These are phyloP conservation scores for Fusarium sp. DNA, from an alignment of 2,329 filamentous ascomycete genomes.

Conservation along the genomic window DNA sequence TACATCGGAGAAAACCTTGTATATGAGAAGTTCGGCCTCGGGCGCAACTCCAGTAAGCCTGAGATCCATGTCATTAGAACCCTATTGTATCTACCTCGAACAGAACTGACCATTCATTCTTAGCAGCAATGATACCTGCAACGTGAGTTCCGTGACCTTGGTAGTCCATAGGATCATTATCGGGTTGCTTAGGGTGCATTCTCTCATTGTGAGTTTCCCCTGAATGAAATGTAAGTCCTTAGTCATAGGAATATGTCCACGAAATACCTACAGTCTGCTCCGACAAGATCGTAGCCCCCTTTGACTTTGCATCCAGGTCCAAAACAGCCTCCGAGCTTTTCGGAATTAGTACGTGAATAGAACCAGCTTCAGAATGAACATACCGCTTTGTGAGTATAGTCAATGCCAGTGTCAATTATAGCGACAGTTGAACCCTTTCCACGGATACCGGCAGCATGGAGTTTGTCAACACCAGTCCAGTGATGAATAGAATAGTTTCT, in stretches of 20 bases:
- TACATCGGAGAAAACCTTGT: conserved; percentile 55
- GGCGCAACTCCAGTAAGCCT: conserved; percentile 58
- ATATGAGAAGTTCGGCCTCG: conserved; percentile 55
- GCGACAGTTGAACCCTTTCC: conserved; percentile 52
- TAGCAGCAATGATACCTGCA: conserved; percentile 59
- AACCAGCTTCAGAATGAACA: background rate
- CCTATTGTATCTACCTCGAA: background rate
- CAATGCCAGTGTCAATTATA: conserved; percentile 52
- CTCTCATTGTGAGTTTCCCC: conserved; percentile 46
- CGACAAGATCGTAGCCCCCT: conserved; percentile 52
- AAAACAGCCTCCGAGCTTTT: conserved; percentile 52
- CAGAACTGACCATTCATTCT: conserved; percentile 47
- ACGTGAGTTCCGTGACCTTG: conserved; percentile 53
- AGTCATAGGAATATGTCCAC: background rate
- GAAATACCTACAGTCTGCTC: conserved; percentile 44
- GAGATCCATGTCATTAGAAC: background rate
- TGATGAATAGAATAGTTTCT: conserved; percentile 50
- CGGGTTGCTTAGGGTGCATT: conserved; percentile 45
- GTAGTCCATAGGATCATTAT: conserved; percentile 49
- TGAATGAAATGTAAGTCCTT: conserved; percentile 25
- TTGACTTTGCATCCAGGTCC: conserved; percentile 51
- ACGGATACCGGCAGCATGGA: conserved; percentile 50
- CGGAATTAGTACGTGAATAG: background rate
- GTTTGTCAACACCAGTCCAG: conserved; percentile 51
- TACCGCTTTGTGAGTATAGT: conserved; percentile 52